Percentiles rank a stretch among this genome's conserved stretches.
Conservation (phyloP, 805 yeast genomes). For the Schizosaccharomyces japonicus region DNA sequence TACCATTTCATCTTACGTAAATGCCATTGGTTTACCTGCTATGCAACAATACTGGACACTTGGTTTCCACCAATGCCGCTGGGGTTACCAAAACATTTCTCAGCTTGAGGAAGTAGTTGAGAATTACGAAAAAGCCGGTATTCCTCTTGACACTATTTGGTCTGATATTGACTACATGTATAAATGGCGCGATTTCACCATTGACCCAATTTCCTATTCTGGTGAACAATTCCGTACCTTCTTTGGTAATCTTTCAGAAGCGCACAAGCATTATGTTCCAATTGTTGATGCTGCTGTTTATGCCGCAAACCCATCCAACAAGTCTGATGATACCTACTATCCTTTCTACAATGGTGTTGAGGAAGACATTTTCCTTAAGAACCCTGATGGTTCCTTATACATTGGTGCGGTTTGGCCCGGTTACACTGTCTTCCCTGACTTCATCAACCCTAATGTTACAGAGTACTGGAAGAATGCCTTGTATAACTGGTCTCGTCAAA, state of each 20-base stretch:
- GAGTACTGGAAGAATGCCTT: conserved; percentile 12
- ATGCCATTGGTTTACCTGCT: conserved; percentile 34
- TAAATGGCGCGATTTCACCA: conserved; percentile 50
- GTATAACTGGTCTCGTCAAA: conserved; percentile 11
- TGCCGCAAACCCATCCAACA: conserved; percentile 3
- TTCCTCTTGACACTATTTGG: conserved; percentile 68
- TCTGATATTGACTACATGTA: conserved; percentile 63
- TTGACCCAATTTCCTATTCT: conserved; percentile 43
- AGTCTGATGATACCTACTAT: conserved; percentile 2
- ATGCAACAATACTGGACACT: conserved; percentile 45
- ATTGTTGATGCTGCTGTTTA: conserved; percentile 8
- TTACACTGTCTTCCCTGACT: conserved; percentile 16
- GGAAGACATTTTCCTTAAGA: conserved; percentile 6
- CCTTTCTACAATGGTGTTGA: conserved; percentile 5
- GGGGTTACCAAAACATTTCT: conserved; percentile 64
- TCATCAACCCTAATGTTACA: conserved; percentile 11
- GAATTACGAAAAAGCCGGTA: conserved; percentile 34
- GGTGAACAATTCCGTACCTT: conserved; percentile 33
- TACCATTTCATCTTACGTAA: conserved; percentile 30
- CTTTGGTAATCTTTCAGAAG: conserved; percentile 39
- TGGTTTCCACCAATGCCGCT: conserved; percentile 58
- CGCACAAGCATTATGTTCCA: conserved; percentile 12
- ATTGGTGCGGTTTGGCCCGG: conserved; percentile 18
- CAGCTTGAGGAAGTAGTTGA: conserved; percentile 38
- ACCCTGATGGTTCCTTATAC: conserved; percentile 13